phyloP scores from a whole-genome alignment of 495 filamentous ascomycete genomes.

The Podospora pseudopauciseta region DNA sequence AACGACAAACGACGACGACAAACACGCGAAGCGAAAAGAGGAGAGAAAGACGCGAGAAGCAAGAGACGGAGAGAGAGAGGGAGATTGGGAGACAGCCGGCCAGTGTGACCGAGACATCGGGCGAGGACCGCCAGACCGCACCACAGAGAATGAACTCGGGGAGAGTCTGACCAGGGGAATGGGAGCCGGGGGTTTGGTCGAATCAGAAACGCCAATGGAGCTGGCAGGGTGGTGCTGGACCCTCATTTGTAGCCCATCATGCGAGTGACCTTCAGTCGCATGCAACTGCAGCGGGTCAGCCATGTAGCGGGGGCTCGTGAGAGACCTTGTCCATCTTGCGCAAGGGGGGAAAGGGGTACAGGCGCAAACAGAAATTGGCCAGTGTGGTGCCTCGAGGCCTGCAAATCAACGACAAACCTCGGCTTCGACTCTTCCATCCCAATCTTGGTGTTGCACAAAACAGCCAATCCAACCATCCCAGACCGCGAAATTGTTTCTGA shows the following conservation, averaged over 20 bases:
- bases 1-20: conserved; percentile 7
- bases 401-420: conserved; percentile 17
- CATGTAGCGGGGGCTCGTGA: conserved; percentile 23
- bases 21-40: conserved; percentile 5
- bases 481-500: neutral
- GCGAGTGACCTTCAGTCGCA: conserved; percentile 21
- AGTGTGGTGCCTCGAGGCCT: conserved; percentile 10
- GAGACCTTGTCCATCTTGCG: conserved; percentile 20
- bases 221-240: conserved; percentile 17
- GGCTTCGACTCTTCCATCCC: neutral
- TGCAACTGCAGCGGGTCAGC: conserved; percentile 10
- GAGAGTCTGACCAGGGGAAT: conserved; percentile 23
- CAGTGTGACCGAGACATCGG: conserved; percentile 17
- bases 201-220: conserved; percentile 31
- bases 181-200: conserved; percentile 22
- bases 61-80: conserved; percentile 11
- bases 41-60: conserved; percentile 13
- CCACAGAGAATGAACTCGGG: conserved; percentile 26
- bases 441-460: neutral
- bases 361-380: conserved; percentile 30
- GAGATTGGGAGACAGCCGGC: conserved; percentile 11
- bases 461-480: neutral
- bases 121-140: conserved; percentile 12
- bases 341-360: conserved; percentile 21
- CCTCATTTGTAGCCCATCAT: conserved; percentile 21